Evolutionary conservation across 106 monocot genomes (phyloP).

Genomic region (Alisma plantagoaquatica): DNA sequence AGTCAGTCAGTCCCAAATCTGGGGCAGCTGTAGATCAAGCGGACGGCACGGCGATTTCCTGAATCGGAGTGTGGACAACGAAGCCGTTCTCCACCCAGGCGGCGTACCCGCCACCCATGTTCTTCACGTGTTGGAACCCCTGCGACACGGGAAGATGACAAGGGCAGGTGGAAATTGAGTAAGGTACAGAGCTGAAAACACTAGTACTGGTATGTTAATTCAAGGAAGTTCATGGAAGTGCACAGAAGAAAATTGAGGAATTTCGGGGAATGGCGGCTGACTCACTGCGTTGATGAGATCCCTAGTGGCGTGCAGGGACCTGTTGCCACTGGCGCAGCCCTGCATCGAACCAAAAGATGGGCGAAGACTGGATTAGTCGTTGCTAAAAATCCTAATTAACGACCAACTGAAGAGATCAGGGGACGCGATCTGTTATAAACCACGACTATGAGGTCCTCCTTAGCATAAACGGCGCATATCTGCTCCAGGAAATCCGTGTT

Average conservation of each 20-base stretch:
- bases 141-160: background rate
- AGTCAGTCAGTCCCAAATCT: no score
- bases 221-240: no score
- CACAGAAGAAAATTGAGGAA: background rate
- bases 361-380: background rate
- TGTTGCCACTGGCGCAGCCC: slow-evolving; percentile 39
- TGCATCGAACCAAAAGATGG: background rate
- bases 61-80: slow-evolving; percentile 25
- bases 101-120: slow-evolving; percentile 49
- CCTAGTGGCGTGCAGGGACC: slow-evolving; percentile 35
- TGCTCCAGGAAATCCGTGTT: slow-evolving; percentile 54
- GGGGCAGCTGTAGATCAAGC: no score
- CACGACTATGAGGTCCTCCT: slow-evolving; percentile 52
- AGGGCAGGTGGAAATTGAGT: background rate
- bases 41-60: no score
- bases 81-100: slow-evolving; percentile 49
- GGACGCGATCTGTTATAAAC: slow-evolving; percentile 9
- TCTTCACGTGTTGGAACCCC: slow-evolving; percentile 60
- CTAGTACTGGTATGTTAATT: background rate
- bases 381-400: background rate
- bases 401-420: background rate
- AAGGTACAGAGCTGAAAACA: background rate
- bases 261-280: background rate
- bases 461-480: slow-evolving; percentile 27
- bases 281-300: slow-evolving; percentile 50